Percentiles rank a stretch among this genome's conserved stretches.
phyloP scores from a whole-genome alignment of 1,284 basidiomycete species.

The Austropuccinia psidii region DNA sequence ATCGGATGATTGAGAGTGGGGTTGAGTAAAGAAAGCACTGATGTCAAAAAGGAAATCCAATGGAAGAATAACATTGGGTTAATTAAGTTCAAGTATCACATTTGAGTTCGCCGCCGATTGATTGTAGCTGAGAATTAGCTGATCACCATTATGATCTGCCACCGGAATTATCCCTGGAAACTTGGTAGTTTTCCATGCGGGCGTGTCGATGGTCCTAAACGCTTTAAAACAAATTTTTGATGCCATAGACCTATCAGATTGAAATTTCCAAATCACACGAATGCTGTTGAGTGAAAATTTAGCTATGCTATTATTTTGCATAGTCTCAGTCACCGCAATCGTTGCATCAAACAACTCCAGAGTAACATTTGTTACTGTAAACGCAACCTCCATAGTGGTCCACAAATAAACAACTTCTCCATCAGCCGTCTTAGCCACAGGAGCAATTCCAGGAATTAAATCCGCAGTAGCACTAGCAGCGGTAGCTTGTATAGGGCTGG shows the following conservation, averaged over 20 bases:
- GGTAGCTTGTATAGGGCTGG: no score
- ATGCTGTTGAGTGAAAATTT: conserved; percentile 75
- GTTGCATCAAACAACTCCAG: conserved; percentile 80
- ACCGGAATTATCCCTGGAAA: conserved; percentile 95
- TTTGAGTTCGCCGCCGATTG: conserved; percentile 59
- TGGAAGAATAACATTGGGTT: conserved; percentile 86
- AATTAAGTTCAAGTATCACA: conserved; percentile 81
- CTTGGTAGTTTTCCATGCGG: conserved; percentile 64
- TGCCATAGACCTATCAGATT: conserved; percentile 75
- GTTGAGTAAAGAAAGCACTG: conserved; percentile 71
- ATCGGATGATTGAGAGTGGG: conserved; percentile 51
- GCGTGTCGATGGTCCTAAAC: conserved; percentile 82
- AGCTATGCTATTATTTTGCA: conserved; percentile 74
- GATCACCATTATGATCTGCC: conserved; percentile 78
- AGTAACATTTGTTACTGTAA: conserved; percentile 67
- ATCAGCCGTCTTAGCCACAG: conserved; percentile 41
- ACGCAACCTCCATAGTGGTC: conserved; percentile 67
- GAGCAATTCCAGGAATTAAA: no score
- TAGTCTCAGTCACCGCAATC: conserved; percentile 57
- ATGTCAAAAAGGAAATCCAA: conserved; percentile 86
- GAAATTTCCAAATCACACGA: conserved; percentile 69
- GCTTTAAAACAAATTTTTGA: conserved; percentile 80
- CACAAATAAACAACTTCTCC: conserved; percentile 58
- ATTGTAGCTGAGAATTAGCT: conserved; percentile 88
- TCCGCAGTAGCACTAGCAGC: no score